Base-by-base conservation (phyloP, 768 basidiomycete genomes). In the Chlorophyllum brunneum region DNA sequence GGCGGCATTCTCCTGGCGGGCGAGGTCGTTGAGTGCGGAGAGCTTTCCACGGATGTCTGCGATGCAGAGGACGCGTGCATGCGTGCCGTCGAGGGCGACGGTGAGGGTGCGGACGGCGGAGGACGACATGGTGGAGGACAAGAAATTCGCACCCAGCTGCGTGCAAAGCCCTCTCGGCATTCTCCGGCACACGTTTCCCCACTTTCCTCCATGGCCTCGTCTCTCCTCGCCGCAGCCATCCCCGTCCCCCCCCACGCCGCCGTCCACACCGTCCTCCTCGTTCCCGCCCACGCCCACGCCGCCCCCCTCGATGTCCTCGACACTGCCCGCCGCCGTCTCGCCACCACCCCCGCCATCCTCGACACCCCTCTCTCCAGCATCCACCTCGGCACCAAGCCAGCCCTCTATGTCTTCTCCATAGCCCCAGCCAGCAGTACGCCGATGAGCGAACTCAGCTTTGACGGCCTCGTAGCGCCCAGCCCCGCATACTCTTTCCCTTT, bases 31-130 rank as follows among this genome's bases (percentile, higher is more conserved):
- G 64, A 99, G 80, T 42, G 82, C 82, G 38, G 89, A 91, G 40
- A 93, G 79, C 56, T 87, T 84, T 59, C 93, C 95, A 56, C 89
- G 85, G 58, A 92, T 88, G 71, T 99, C 97, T 33, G 97, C 95
- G 56, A 98, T 80, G 66, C 95, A 98, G 44, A 99, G 83, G 65
- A 99, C 85, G 40, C 95, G 78, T 50, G 90, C 93, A 44, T 87
- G 82, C n/a, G 69, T 65, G 16, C 86, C 80, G 74, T 93, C 88
- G 58, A 93, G 78, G 34, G 91, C 68, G 69, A 83, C 85, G 66
- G 86, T 88, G 67, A 86, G 85, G 10, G 86, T 87, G 65, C 90
- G 88, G 52, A 87, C 80, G 50, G 80, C 79, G 50, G 79, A 80
- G 44, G 82, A 82, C 46, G 81, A 73, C 53, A 85, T 81, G 59